These are phyloP conservation scores for Saitozyma podzolica DNA, from an alignment of 768 basidiomycete genomes.

Conservation along the genomic window DNA sequence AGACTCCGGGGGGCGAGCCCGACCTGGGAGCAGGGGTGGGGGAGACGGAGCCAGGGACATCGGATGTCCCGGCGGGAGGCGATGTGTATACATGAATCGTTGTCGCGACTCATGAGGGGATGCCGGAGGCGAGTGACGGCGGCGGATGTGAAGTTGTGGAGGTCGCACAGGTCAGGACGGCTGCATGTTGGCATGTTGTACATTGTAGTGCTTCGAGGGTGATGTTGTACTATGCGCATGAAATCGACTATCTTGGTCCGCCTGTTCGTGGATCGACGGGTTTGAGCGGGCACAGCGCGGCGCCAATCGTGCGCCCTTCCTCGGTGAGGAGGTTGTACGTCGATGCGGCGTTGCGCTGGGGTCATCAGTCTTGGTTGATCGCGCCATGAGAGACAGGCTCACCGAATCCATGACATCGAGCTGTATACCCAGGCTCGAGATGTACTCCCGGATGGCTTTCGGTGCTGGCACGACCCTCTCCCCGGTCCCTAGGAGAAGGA, in stretches of 20 bases:
- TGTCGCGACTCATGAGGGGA: too few relatives aligned
- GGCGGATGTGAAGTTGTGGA: too few relatives aligned
- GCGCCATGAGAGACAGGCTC: conserved; percentile 39
- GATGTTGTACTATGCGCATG: not conserved
- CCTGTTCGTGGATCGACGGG: conserved; percentile 32
- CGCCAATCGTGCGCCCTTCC: conserved; percentile 89
- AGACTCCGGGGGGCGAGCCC: too few relatives aligned
- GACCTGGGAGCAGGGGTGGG: too few relatives aligned
- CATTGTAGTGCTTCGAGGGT: not conserved
- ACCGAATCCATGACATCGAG: conserved; percentile 88
- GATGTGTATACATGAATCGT: too few relatives aligned
- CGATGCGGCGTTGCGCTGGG: conserved; percentile 81
- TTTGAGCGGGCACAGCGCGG: conserved; percentile 73
- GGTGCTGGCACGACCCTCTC: conserved; percentile 70
- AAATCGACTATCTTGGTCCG: conserved; percentile 6
- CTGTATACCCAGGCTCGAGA: conserved; percentile 77
- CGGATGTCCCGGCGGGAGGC: too few relatives aligned
- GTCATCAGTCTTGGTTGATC: conserved; percentile 4
- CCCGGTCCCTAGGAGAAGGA: conserved; percentile 86
- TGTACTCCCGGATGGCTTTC: conserved; percentile 63
- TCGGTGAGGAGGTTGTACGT: conserved; percentile 92
- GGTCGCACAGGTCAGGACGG: not conserved
- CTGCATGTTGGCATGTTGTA: not conserved
- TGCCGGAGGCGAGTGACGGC: too few relatives aligned
- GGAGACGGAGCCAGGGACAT: too few relatives aligned